Evolutionary conservation across 768 basidiomycete genomes (phyloP), one percentile per base, ranked within the genome.

Genomic region (Fomitopsis serialis): DNA sequence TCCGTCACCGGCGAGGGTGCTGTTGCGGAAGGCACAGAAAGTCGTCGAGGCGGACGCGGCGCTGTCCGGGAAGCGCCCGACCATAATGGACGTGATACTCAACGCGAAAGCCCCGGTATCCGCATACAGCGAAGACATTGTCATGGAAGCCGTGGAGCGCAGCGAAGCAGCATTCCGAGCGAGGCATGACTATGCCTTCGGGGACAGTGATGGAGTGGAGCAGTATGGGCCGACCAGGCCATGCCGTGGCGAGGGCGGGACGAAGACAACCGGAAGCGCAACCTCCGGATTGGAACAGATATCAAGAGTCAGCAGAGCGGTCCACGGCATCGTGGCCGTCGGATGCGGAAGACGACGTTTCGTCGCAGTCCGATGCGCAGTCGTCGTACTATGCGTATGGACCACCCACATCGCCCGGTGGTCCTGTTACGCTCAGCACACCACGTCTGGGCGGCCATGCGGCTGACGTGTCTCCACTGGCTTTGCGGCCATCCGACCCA

Each of bases 21-120:
- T 61, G 12, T 42, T 63, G 29, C 50, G 53, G 46, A 55, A 57
- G 12, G 64, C 63, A 23, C 63, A 50, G 45, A 57, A 48, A 42
- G 52, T 53, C n/a, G 60, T 58, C n/a, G 63, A 53, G 44, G 48
- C 58, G 24, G 66, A 69, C 60, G 61, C 64, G 48, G 65, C 62
- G 45, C 57, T 61, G 58, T 60, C 61, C 56, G 65, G 70, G 49
- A 66, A 62, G 29, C 68, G 57, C 45, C 68, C 65, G 58, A 75
- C 64, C 36, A 65, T 76, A 56, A 79, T 78, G 77, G 78, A 78
- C 60, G 61, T 77, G 52, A 65, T 79, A 55, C 68, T 81, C 52
- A 76, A 75, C 57, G 64, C 72, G 37, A 66, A 65, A 58, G 66
- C 70, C 35, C 66, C 63, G 42, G 58, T 56, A 42, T 59, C 55